Conservation (phyloP, 164 flowering plant genomes). For the Euptelea pleiosperma region DNA sequence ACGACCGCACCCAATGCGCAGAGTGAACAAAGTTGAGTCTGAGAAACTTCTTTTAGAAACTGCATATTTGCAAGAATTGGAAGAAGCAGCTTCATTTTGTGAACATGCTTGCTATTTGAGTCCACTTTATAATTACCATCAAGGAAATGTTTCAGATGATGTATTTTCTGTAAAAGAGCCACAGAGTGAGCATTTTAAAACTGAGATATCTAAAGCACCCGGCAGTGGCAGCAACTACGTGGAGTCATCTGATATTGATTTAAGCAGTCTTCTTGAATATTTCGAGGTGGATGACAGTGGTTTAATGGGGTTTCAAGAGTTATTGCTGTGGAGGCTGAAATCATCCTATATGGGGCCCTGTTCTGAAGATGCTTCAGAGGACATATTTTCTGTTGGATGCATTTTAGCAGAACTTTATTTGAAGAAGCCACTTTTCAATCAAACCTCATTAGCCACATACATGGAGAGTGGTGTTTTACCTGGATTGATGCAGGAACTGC, state of each 20-base stretch:
- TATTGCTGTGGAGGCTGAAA: constrained; percentile 68
- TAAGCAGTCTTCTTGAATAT: constrained; percentile 55
- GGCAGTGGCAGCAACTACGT: constrained; percentile 15
- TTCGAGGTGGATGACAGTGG: constrained; percentile 54
- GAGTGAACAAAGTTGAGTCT: constrained; percentile 12
- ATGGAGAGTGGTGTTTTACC: constrained; percentile 61
- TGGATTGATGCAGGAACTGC: constrained; percentile 58
- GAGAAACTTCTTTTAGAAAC: constrained; percentile 34
- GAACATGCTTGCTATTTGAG: constrained; percentile 62
- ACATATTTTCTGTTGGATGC: constrained; percentile 90
- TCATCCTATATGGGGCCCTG: constrained; percentile 22
- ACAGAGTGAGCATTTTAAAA: constrained; percentile 10
- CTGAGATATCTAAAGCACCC: constrained; percentile 12
- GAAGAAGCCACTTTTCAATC: constrained; percentile 75
- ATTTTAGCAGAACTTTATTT: constrained; percentile 81
- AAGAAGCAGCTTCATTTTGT: constrained; percentile 66
- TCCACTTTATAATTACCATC: constrained; percentile 43
- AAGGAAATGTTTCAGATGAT: constrained; percentile 15
- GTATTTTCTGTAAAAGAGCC: constrained; percentile 18
- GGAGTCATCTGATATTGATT: constrained; percentile 32
- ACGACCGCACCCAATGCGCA: constrained; percentile 80
- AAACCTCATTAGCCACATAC: constrained; percentile 46
- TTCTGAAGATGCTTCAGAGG: constrained; percentile 50
- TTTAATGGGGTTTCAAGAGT: constrained; percentile 67
- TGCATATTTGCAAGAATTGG: constrained; percentile 50